Base-by-base conservation (phyloP, 371 early-diverging fungal species). In the Racocetra persica region DNA sequence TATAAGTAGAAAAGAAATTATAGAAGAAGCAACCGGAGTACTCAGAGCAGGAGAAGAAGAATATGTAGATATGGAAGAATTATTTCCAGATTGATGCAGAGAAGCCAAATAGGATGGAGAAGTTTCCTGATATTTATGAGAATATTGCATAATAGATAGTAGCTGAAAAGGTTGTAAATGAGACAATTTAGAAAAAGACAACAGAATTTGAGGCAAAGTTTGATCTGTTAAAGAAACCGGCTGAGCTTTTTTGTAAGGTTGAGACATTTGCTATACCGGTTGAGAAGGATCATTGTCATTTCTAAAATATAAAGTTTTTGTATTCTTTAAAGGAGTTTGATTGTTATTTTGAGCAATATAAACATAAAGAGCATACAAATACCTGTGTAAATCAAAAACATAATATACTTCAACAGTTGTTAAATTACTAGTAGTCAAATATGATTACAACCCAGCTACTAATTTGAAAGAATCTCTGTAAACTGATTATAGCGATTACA, bases 71-170 rank as follows among this genome's bases (percentile, higher is more conserved):
- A 71, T 54, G 5, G 49, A 52, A 2, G 72, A 71, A 71, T 71
- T 71, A 26, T 32, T 71, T 71, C 52, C 72, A 26, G 72, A 71
- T 38, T 71, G 72, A 71, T 71, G 72, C 13, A 51, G 54, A 26
- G 72, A 28, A 10, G 24, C 72, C 32, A 71, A 71, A 52, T 71
- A 51, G 49, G n/a, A 49, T 2, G 72, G 71, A 18, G 71, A 52
- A 52, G 72, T 52, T 71, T 71, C 54, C 51, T 51, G 52, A 28
- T 51, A 8, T 14, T 71, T 28, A 26, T 14, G 22, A n/a, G 20
- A 20, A 69, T 36, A 36, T 11, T 36, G 69, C 11, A 10, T 8
- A 8, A 45, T 8, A 45, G 10, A 1, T 10, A 10, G 45, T 8
- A 32, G 32, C 20, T 63, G 8, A 63, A 7, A 63, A 63, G n/a